phyloP scores from a whole-genome alignment of 2,329 filamentous ascomycete species.

The Aureobasidium sp. region DNA sequence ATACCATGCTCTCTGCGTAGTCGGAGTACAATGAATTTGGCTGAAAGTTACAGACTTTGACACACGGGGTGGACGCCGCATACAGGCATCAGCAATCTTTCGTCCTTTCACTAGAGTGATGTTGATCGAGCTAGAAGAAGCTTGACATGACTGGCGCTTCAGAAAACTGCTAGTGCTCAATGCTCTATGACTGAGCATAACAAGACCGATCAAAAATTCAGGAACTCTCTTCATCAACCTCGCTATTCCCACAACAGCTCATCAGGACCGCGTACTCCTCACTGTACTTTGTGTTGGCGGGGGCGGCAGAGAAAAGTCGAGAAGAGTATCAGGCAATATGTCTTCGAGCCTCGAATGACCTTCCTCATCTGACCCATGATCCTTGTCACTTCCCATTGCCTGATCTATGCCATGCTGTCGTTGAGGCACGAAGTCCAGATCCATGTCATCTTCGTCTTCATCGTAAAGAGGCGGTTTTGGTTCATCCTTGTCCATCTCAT shows the following conservation, averaged over 20 bases:
- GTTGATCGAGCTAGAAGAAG: no score
- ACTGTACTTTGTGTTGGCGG: constrained; percentile 15
- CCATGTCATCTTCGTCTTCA: background rate
- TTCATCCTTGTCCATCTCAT: background rate
- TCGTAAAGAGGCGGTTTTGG: background rate
- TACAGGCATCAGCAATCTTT: no score
- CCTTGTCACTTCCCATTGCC: background rate
- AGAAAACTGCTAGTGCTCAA: background rate
- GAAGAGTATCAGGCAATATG: constrained; percentile 16
- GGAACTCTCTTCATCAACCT: background rate
- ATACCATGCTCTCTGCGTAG: no score
- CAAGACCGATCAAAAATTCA: background rate
- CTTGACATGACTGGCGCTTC: no score
- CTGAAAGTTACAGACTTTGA: no score
- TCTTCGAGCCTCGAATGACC: background rate
- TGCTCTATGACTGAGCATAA: background rate
- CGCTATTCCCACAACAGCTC: background rate
- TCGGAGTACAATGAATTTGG: no score
- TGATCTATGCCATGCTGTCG: background rate
- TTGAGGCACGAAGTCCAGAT: constrained; percentile 1
- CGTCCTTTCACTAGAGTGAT: no score
- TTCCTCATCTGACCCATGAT: background rate
- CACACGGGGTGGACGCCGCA: no score
- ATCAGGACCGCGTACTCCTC: background rate
- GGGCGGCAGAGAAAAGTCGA: constrained; percentile 16